Base-by-base conservation (phyloP, 2,329 filamentous ascomycete genomes). In the Thielaviopsis musarum region DNA sequence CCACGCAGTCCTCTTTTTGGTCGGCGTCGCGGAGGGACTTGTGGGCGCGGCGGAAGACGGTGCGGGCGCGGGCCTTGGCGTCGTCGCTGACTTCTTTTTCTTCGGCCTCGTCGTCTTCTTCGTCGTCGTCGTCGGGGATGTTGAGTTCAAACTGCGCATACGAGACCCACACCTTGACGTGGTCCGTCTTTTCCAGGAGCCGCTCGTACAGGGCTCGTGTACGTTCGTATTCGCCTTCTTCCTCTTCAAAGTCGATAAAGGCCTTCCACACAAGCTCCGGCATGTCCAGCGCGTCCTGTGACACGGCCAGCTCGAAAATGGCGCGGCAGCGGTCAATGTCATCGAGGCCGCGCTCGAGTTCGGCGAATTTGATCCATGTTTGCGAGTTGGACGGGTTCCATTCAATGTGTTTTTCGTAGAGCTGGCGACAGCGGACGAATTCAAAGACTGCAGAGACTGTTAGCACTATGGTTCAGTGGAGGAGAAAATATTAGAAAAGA, bases 61-160 rank as follows among this genome's bases (percentile, higher is more conserved):
- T 81, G 65, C 93, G 83, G 3, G 91, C 91, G 54, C 91, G 83
- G 15, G 74, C 73, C 75, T 95, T 96, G 64, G 91, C 90, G 61
- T 84, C 84, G 22, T 93, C 88, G 71, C 85, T 89, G 67, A 95
- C 80, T 1, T 72, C 84, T 73, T 67, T 82, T 75, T 85, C 83
- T 62, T 84, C 81, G 21, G 80, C 79, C 22, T 81, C 80, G 4
- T 77, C 76, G 2, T 76, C 77, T 10, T 78, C 78, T 22, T 80
- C 79, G 54, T 81, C 79, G 49, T 82, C 81, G 57, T 82, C 80
- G 60, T 95, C 90, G 52, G 90, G 89, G 0, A 95, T 84, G 69
- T 93, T 91, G 74, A 97, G 88, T 72, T 98, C 93, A 68, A 98
- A 97, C 70, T 94, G 88, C n/a, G 93, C 93, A 73, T 91, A 98